Conservation (phyloP, 2,329 filamentous ascomycete species). For the Pseudonectria buxi region DNA sequence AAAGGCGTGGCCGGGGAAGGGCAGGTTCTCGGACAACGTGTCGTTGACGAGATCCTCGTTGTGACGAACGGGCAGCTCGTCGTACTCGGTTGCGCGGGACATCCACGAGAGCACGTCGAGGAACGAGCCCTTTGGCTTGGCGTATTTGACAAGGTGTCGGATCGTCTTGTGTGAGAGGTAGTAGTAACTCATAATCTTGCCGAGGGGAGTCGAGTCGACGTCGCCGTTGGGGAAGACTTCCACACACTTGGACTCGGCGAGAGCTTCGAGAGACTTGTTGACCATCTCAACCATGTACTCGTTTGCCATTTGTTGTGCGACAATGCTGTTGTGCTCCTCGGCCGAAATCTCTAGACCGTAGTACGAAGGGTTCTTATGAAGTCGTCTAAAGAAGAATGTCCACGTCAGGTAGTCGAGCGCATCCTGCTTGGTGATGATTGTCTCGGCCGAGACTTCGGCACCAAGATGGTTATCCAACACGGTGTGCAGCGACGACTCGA, state of each 20-base stretch:
- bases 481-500: conserved; percentile 92
- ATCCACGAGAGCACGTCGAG: conserved; percentile 85
- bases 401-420: conserved; percentile 96
- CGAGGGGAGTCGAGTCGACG: conserved; percentile 81
- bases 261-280: conserved; percentile 73
- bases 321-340: conserved; percentile 82
- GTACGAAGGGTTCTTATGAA: conserved; percentile 98
- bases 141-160: conserved; percentile 70
- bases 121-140: conserved; percentile 69
- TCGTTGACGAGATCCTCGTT: conserved; percentile 97
- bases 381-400: conserved; percentile 97
- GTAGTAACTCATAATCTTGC: conserved; percentile 99
- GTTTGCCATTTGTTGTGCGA: conserved; percentile 81
- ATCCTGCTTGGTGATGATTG: conserved; percentile 90
- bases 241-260: conserved; percentile 79
- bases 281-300: conserved; percentile 94
- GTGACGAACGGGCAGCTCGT: conserved; percentile 93
- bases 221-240: conserved; percentile 79
- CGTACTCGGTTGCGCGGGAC: conserved; percentile 88
- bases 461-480: conserved; percentile 95
- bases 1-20: conserved; percentile 52
- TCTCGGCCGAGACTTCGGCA: conserved; percentile 89
- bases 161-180: conserved; percentile 95
- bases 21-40: conserved; percentile 76
- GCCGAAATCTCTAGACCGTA: conserved; percentile 92